Base-by-base conservation (phyloP, 352 stramenopile species). In the Stramenopiles sp. region DNA sequence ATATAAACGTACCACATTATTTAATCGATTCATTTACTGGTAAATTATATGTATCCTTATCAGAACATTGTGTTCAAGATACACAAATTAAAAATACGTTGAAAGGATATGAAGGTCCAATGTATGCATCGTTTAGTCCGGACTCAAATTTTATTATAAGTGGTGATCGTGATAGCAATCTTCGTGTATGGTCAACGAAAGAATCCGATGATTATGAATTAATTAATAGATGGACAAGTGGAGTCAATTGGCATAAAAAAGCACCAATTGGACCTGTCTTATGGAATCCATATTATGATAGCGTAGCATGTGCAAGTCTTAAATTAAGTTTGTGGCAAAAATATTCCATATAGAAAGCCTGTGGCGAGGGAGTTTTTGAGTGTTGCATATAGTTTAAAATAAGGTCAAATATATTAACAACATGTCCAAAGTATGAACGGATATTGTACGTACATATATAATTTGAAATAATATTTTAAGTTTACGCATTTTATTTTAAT, bases 111-210 rank as follows among this genome's bases (percentile, higher is more conserved):
- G 4, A 76, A 20, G 65, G 65, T 13, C 30, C 65, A 13, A 76
- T 76, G 65, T 76, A 76, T 33, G 31, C 65, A 13, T 76, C 65
- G 4, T 76, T 76, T 20, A 76, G 65, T 20, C 65, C 65, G 13
- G 65, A 76, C 13, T 76, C 65, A 13, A 76, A 76, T 13, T 76
- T 33, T 33, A 33, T 76, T 13, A 20, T 76, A 33, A 33, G 65
- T 7, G 65, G 65, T 13, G 65, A 31, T 33, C 65, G 4, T 76
- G 65, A 76, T 76, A 13, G 4, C 4, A 13, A 20, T 33, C 4
- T 76, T 31, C 65, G 65, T 13, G 65, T 76, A 33, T 76, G 65
- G 65, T 76, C 65, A 7, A 76, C 31, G 13, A 33, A 76, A 76
- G 65, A 76, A 31, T 13, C 4, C 13, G 31, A 33, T 13, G 4